Conservation (phyloP, 805 yeast genomes). For the Pichia nanzhaoensis region DNA sequence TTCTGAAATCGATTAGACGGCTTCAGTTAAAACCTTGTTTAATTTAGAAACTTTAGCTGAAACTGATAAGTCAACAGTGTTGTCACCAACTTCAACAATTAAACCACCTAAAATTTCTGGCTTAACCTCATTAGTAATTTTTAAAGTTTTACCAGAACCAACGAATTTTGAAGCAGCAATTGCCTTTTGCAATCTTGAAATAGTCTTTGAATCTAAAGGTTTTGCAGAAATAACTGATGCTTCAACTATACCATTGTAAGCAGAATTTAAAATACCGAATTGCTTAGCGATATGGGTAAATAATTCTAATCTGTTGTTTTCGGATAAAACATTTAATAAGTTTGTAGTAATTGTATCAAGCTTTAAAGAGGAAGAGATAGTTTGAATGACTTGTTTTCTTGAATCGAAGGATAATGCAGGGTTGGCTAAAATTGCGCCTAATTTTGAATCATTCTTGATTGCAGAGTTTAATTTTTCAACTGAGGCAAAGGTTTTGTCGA, state of each 20-base stretch:
- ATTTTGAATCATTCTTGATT: conserved; percentile 56
- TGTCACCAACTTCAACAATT: conserved; percentile 93
- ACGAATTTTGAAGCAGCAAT: conserved; percentile 73
- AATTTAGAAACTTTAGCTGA: conserved; percentile 78
- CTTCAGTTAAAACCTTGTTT: conserved; percentile 81
- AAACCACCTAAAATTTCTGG: conserved; percentile 94
- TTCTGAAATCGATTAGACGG: conserved; percentile 48
- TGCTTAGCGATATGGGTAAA: conserved; percentile 60
- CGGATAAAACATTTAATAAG: conserved; percentile 80
- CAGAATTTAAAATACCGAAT: conserved; percentile 75
- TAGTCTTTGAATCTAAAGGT: conserved; percentile 73
- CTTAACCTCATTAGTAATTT: conserved; percentile 74
- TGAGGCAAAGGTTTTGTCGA: conserved; percentile 61
- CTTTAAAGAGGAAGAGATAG: conserved; percentile 41
- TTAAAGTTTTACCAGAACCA: conserved; percentile 79
- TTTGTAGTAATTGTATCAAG: conserved; percentile 70
- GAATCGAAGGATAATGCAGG: conserved; percentile 78
- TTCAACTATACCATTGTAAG: conserved; percentile 86
- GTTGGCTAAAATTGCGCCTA: conserved; percentile 57
- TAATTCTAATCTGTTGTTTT: conserved; percentile 84
- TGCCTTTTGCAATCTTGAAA: conserved; percentile 73
- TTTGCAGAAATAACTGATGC: conserved; percentile 86
- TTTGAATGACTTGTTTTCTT: conserved; percentile 62
- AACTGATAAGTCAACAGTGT: conserved; percentile 89
- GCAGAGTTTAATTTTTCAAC: conserved; percentile 51